Conservation (phyloP, 2,329 filamentous ascomycete genomes). For the Dryadomyces quercivorus region DNA sequence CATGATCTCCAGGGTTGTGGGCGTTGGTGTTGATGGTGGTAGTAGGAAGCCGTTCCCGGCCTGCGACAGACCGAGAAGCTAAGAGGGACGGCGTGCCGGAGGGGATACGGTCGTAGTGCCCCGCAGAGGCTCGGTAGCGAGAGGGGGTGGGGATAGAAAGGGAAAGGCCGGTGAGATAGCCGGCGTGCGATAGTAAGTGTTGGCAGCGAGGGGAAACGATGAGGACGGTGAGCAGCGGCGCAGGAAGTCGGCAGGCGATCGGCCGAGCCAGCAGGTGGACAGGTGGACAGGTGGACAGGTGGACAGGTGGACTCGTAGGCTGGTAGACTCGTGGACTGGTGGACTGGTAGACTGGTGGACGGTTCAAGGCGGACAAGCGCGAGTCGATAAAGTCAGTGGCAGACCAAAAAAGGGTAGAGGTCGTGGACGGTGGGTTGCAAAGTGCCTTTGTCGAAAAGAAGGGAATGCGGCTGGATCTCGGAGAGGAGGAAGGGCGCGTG, state of each 20-base stretch:
- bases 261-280: background rate
- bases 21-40: background rate
- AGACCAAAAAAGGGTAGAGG: background rate
- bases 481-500: background rate
- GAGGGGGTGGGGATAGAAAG: background rate
- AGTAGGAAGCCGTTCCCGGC: background rate
- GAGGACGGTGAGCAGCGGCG: background rate
- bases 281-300: background rate
- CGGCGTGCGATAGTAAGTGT: background rate
- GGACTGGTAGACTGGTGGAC: background rate
- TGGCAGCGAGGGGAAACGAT: background rate
- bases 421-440: background rate
- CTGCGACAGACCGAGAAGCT: background rate
- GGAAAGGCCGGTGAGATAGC: background rate
- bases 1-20: constrained; percentile 42
- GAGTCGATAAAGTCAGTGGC: background rate
- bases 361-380: background rate
- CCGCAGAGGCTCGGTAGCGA: constrained; percentile 1
- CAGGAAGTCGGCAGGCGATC: no score
- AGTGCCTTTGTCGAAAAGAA: background rate
- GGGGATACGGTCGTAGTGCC: background rate
- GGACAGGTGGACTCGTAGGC: background rate
- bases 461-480: background rate
- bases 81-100: background rate
- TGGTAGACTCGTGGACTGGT: background rate